Conservation (phyloP, 2,329 filamentous ascomycete species). For the Botrytis aclada region DNA sequence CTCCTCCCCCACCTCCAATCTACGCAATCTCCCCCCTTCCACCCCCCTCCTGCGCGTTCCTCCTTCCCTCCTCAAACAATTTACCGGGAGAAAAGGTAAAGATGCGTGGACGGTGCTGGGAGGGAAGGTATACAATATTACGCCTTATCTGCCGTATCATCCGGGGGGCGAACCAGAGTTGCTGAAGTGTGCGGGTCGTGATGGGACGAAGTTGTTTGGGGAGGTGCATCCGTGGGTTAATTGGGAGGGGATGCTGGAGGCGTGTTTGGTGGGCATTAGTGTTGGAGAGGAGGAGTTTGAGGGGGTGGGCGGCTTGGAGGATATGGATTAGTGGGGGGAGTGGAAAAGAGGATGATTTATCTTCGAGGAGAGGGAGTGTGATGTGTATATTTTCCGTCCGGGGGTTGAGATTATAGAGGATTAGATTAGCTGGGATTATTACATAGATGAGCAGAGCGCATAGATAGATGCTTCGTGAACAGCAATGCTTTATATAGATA, state of each 20-base stretch:
- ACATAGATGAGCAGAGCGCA: neutral
- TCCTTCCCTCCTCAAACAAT: constrained; percentile 71
- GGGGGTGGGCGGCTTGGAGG: constrained; percentile 49
- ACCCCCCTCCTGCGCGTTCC: constrained; percentile 69
- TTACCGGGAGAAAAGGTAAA: constrained; percentile 78
- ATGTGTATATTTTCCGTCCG: neutral
- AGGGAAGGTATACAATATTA: constrained; percentile 91
- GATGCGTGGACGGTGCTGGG: constrained; percentile 90
- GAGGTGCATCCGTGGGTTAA: constrained; percentile 72
- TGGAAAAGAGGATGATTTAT: neutral
- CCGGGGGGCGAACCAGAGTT: constrained; percentile 80
- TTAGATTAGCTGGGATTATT: neutral
- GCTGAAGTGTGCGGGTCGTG: constrained; percentile 57
- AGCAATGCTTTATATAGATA: neutral
- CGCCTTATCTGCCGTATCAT: constrained; percentile 85
- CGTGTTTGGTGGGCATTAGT: constrained; percentile 60
- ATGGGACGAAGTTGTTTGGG: constrained; percentile 61
- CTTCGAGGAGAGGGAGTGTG: neutral
- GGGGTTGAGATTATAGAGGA: neutral
- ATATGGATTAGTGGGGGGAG: constrained; percentile 52
- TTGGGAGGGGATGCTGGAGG: constrained; percentile 65
- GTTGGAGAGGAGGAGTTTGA: constrained; percentile 52
- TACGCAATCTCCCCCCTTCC: constrained; percentile 57
- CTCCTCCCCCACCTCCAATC: constrained; percentile 57
- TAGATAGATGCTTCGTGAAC: neutral